These are phyloP conservation scores for Agarophyton chilense DNA, from an alignment of 23 red algal genomes.

Conservation along the genomic window DNA sequence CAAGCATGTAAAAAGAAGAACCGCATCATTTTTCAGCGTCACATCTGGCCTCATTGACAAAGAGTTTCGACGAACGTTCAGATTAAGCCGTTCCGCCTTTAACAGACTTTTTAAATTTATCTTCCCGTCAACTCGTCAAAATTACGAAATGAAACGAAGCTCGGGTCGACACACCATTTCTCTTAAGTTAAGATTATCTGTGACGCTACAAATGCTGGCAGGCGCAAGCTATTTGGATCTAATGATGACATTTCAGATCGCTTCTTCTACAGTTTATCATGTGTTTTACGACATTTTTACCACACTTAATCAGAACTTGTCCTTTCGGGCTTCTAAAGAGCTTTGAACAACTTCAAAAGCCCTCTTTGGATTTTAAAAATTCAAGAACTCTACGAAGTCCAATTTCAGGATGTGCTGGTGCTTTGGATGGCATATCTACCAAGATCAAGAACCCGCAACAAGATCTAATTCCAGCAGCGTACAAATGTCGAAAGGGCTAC, in stretches of 20 bases:
- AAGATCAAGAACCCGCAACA: not conserved
- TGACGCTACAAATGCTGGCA: not conserved
- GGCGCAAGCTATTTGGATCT: conserved; percentile 4
- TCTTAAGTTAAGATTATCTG: not conserved
- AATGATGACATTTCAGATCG: not conserved
- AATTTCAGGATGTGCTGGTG: not conserved
- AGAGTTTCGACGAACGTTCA: too few species aligned
- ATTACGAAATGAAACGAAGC: too few species aligned
- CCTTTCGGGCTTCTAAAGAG: not conserved
- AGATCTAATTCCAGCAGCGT: not conserved
- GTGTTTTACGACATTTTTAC: not conserved
- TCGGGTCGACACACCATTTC: not conserved
- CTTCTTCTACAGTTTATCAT: not conserved
- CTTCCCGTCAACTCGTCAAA: too few species aligned
- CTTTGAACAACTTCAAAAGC: not conserved
- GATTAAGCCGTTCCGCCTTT: too few species aligned
- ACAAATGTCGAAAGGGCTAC: not conserved
- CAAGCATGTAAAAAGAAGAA: too few species aligned
- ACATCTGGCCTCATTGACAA: too few species aligned
- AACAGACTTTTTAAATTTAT: too few species aligned
- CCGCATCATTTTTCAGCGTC: too few species aligned
- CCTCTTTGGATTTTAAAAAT: not conserved
- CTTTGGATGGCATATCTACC: not conserved
- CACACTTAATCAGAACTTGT: not conserved
- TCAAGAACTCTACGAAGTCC: not conserved